Evolutionary conservation across 768 basidiomycete species (phyloP), one percentile per base, ranked within the genome.

Genomic region (Phylloporus rhodoxanthus): DNA sequence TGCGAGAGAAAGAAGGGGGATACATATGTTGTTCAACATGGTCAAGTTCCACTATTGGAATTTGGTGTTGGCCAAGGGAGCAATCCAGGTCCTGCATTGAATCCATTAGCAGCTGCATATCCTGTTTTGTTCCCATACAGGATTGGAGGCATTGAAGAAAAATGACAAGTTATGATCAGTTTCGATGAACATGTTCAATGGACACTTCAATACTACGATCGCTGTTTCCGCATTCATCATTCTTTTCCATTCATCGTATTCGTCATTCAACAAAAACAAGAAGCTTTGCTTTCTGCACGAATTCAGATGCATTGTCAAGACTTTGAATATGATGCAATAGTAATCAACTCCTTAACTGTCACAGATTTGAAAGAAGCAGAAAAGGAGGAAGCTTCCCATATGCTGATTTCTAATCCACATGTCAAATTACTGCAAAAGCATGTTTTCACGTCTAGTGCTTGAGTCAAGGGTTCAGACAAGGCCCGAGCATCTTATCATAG

Each of bases 391-490:
- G 55, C 34, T 0, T 29, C 51, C 4, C 29, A 57, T 0, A 29
- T 55, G 0, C 25, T 47, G 10, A 59, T 68, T 23, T 51, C 54
- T 1, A 68, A 72, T 55, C 58, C 60, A 8, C 51, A 57, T 1
- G 53, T 73, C 0, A 53, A 54, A 4, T 26, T 57, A 0, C 45
- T 75, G 0, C 34, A 63, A 1, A 51, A 58, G 0, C 62, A 71
- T 3, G 4, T 73, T 0, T 59, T 49, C 3, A 64, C 66, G 0
- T 43, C 65, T 0, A 14, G 52, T 7, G 57, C 54, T 0, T 53
- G 53, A 1, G 66, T 72, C 0, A 47, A 44, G 6, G 72, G 72
- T 0, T 64, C 72, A 0, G 69, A 75, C 42, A 69, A 73, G 45
- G 61, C 55, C 0, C 26, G 66, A 13, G 40, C 39, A 6, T 20